Evolutionary conservation across 1,284 basidiomycete species (phyloP), one percentile per base, ranked within the genome.

Genomic region (Cutaneotrichosporon cutaneum): DNA sequence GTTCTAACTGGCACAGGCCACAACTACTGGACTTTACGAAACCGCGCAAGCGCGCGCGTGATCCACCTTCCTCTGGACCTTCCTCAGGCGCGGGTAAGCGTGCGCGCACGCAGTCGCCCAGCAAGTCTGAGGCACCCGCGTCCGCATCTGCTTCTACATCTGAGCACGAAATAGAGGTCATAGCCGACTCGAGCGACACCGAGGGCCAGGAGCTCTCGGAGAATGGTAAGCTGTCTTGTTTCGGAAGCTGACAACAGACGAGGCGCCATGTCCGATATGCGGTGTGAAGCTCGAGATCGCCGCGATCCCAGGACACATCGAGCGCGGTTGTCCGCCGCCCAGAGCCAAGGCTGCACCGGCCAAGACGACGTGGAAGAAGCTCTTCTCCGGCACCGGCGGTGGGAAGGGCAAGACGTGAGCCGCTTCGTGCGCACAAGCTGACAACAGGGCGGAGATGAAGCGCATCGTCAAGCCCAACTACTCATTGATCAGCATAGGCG

Each of bases 381-480:
- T 80, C 7, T 79, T 80, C 53, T 68, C 73, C 1, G 76, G 76
- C 0, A 65, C 71, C 1, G 69, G 67, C 22, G 60, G 61, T 5
- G 55, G 36, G 21, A 68, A 67, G 56, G 56, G 56, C 24, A 61
- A 73, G 61, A 56, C 48, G 66, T 62, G 42, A 52, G 58, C 33
- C 47, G 9, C 9, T 56, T n/a, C n/a, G 64, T 70, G 45, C 69
- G 36, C 56, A 64, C 10, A 7, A 26, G 22, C 61, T 57, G 22
- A 68, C 53, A 6, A 1, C 58, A 75, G 70, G 22, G 58, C 68
- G 10, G 68, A 70, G 35, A 66, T 73, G 67, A 75, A 75, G 50
- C 71, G 72, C 27, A 77, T 80, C 47, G 69, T 67, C 4, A 79
- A 79, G 59, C 78, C 78, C 9, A 80, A 80, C 64, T 79, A 77